Conservation (phyloP, 306 rosid species). For the Medicago arabica region DNA sequence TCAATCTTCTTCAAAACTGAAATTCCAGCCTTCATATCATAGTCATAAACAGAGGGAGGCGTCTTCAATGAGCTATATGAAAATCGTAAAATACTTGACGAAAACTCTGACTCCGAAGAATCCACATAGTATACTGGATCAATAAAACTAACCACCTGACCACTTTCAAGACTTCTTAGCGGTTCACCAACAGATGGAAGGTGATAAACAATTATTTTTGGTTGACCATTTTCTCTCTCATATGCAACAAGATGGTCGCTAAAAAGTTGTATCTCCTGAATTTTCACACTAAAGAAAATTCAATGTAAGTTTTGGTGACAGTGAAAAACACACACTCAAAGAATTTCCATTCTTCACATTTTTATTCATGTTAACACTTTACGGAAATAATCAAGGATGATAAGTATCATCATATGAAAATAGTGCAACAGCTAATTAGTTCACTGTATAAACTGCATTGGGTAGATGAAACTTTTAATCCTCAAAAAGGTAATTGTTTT, state of each 20-base stretch:
- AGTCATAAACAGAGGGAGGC: conserved; percentile 81
- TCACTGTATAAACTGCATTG: conserved; percentile 11
- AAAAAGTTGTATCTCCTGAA: conserved; percentile 82
- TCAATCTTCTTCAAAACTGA: conserved; percentile 83
- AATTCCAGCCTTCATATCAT: conserved; percentile 76
- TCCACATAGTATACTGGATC: conserved; percentile 81
- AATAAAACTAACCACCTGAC: conserved; percentile 63
- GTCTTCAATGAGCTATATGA: conserved; percentile 86
- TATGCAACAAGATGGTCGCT: conserved; percentile 67
- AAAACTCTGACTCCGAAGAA: conserved; percentile 65
- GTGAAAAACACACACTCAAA: conserved; percentile 25
- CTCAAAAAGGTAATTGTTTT: conserved; percentile 7
- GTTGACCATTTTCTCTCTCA: conserved; percentile 90
- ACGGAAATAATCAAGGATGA: conserved; percentile 24
- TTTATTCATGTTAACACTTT: conserved; percentile 32
- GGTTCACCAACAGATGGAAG: conserved; percentile 79
- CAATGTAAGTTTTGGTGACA: conserved; percentile 45
- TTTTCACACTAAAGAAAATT: conserved; percentile 68
- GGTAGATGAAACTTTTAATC: background rate
- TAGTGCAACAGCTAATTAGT: conserved; percentile 7
- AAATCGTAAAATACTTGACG: conserved; percentile 75
- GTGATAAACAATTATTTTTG: conserved; percentile 63
- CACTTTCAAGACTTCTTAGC: conserved; percentile 63
- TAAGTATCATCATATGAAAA: conserved; percentile 25
- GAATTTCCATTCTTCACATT: conserved; percentile 27